A percentile compares a stretch with the other conserved stretches of the same genome.
phyloP scores from a whole-genome alignment of 2,329 filamentous ascomycete genomes.

The Elsinoe necatrix region DNA sequence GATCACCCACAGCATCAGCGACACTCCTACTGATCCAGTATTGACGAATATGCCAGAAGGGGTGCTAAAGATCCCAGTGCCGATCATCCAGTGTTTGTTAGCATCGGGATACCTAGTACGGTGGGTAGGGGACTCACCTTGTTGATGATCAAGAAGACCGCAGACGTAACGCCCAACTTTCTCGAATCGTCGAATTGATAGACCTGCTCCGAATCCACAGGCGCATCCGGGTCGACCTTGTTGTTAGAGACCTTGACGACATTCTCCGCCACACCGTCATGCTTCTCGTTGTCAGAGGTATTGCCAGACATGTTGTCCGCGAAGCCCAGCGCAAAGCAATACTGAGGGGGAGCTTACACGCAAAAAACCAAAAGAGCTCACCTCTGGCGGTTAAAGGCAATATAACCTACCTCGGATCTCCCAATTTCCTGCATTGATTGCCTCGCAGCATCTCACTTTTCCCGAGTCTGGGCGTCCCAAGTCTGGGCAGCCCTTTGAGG shows the following conservation, averaged over 20 bases:
- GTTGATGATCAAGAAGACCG: conserved; percentile 55
- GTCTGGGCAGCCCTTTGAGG: too few relatives aligned
- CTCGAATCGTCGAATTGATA: conserved; percentile 9
- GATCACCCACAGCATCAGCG: conserved; percentile 55
- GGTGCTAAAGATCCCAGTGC: conserved; percentile 37
- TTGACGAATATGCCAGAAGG: conserved; percentile 32
- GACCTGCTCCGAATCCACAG: conserved; percentile 9
- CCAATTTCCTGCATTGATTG: not conserved
- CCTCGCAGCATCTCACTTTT: not conserved
- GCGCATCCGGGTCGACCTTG: conserved; percentile 6
- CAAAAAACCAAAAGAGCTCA: not conserved
- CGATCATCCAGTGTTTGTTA: not conserved
- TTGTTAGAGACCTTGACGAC: conserved; percentile 11
- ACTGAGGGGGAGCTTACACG: not conserved
- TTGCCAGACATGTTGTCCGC: conserved; percentile 6
- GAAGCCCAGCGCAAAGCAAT: not conserved
- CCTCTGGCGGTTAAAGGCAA: not conserved
- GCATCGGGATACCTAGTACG: not conserved
- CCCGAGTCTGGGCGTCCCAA: too few relatives aligned
- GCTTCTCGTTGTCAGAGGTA: conserved; percentile 10
- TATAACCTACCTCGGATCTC: not conserved
- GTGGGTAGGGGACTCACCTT: conserved; percentile 37
- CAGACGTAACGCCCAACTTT: conserved; percentile 37
- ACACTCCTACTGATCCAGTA: conserved; percentile 53
- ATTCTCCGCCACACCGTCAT: not conserved